These are phyloP conservation scores for Grifola frondosa DNA, from an alignment of 1,284 basidiomycete species.

Conservation along the genomic window DNA sequence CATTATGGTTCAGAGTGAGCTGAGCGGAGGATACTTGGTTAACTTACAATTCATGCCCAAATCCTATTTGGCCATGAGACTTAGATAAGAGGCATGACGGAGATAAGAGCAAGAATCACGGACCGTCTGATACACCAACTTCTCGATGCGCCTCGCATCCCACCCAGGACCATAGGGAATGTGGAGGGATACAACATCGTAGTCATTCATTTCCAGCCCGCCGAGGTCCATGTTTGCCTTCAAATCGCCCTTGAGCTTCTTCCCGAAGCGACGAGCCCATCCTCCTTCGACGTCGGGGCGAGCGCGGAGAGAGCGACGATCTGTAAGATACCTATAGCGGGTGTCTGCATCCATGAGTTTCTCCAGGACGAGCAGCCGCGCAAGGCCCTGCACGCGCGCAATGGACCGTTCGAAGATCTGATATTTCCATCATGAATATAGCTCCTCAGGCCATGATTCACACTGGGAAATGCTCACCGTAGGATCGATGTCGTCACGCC, in stretches of 20 bases:
- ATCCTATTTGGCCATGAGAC: too few relatives aligned
- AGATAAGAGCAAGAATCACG: background rate
- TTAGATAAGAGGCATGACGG: background rate
- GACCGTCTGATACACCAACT: slow-evolving; percentile 53
- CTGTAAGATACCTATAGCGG: slow-evolving; percentile 45
- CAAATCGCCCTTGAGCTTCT: slow-evolving; percentile 50
- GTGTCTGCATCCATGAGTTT: slow-evolving; percentile 43
- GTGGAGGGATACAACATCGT: slow-evolving; percentile 55
- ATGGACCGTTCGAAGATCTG: slow-evolving; percentile 63
- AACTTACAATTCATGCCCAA: slow-evolving; percentile 58
- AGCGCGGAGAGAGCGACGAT: slow-evolving; percentile 47
- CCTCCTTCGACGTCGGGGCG: slow-evolving; percentile 34
- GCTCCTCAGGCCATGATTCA: too few relatives aligned
- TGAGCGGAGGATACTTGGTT: background rate
- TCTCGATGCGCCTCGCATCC: slow-evolving; percentile 57
- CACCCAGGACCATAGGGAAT: slow-evolving; percentile 65
- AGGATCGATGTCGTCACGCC: slow-evolving; percentile 51
- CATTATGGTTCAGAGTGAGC: background rate
- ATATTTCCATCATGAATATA: too few relatives aligned
- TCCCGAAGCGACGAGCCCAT: slow-evolving; percentile 25
- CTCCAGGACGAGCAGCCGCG: slow-evolving; percentile 58
- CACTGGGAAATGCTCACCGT: slow-evolving; percentile 41
- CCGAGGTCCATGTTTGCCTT: slow-evolving; percentile 42
- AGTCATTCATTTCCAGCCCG: slow-evolving; percentile 57
- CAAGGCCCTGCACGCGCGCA: slow-evolving; percentile 52